Conservation (phyloP, 768 basidiomycete genomes). For the Lentinus brumalis region DNA sequence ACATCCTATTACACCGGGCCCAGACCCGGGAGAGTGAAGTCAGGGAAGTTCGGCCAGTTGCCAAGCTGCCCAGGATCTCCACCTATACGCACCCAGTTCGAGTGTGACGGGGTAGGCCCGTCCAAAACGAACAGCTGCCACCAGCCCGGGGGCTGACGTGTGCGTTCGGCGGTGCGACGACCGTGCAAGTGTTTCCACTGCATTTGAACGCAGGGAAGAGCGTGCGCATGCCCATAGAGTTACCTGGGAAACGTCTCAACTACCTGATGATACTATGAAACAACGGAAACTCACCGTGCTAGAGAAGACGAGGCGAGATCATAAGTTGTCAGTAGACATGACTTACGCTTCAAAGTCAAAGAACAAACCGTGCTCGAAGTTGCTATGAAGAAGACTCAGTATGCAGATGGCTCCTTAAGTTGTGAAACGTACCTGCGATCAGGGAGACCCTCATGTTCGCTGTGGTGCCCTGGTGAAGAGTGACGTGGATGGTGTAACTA, state of each 20-base stretch:
- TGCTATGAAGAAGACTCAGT: constrained; percentile 39
- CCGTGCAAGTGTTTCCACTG: constrained; percentile 69
- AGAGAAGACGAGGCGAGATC: not conserved
- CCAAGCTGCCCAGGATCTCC: constrained; percentile 72
- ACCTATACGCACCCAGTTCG: constrained; percentile 76
- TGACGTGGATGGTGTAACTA: constrained; percentile 53
- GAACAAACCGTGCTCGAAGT: constrained; percentile 61
- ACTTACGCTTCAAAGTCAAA: not conserved
- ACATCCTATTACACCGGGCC: constrained; percentile 5
- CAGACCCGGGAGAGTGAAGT: constrained; percentile 68
- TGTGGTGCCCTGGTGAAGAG: constrained; percentile 41
- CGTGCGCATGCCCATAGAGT: constrained; percentile 70
- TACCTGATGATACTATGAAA: not conserved
- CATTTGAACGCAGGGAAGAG: constrained; percentile 76
- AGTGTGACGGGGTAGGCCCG: constrained; percentile 76
- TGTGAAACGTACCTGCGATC: constrained; percentile 52
- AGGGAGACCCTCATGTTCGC: constrained; percentile 61
- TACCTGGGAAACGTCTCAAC: constrained; percentile 29
- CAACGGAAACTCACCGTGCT: constrained; percentile 14
- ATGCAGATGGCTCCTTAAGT: constrained; percentile 2
- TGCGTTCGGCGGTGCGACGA: constrained; percentile 75
- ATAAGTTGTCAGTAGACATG: not conserved
- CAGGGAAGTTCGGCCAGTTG: constrained; percentile 72
- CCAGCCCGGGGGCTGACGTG: constrained; percentile 76
- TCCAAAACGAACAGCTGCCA: constrained; percentile 76